These are phyloP conservation scores for Colletotrichum horii DNA, from an alignment of 2,329 filamentous ascomycete genomes.

Conservation along the genomic window DNA sequence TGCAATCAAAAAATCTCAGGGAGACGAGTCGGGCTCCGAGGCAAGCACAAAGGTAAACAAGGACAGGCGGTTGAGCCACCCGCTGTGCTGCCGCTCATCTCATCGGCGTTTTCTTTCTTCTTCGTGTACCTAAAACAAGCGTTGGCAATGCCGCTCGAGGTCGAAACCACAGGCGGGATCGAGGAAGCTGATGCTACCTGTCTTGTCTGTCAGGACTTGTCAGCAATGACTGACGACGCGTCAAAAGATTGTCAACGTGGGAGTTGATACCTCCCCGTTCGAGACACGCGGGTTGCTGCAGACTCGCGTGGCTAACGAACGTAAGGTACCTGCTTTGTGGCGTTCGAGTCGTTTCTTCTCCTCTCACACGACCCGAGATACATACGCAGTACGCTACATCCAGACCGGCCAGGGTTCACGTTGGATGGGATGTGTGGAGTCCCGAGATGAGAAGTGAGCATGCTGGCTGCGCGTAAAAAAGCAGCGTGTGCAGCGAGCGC, in stretches of 20 bases:
- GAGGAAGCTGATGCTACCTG: background rate
- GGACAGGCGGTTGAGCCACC: background rate
- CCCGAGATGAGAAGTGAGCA: conserved; percentile 9
- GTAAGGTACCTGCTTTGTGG: conserved; percentile 18
- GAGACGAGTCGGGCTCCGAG: background rate
- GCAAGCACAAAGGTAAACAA: background rate
- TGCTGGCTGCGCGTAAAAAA: background rate
- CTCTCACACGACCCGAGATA: conserved; percentile 7
- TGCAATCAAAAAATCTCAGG: background rate
- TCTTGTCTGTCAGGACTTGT: background rate
- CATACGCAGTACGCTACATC: background rate
- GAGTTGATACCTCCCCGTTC: background rate
- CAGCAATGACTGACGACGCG: background rate
- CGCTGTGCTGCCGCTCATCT: background rate
- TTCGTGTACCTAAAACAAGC: conserved; percentile 12
- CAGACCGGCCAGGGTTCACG: background rate
- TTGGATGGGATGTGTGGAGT: conserved; percentile 6
- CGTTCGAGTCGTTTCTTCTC: conserved; percentile 7
- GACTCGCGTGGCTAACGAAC: conserved; percentile 15
- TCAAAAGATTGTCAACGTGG: background rate
- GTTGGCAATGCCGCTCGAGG: background rate
- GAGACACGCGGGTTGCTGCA: conserved; percentile 9
- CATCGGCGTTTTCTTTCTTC: background rate
- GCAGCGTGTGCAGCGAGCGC: background rate
- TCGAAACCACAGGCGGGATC: background rate